These are phyloP conservation scores for Penicillium herquei DNA, from an alignment of 495 filamentous ascomycete species.

Conservation along the genomic window DNA sequence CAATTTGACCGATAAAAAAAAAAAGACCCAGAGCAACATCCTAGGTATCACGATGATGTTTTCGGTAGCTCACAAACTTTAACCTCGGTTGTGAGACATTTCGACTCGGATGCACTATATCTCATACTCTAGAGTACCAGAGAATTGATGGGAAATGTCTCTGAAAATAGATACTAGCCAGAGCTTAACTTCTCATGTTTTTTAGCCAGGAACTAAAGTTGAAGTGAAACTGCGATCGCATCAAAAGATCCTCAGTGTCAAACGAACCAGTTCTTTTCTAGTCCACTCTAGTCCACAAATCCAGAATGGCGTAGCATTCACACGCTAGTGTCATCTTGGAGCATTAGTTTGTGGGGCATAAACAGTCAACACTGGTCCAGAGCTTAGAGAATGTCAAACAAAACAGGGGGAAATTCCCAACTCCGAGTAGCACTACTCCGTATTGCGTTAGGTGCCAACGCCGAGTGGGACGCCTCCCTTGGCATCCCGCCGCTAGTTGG, in stretches of 20 bases:
- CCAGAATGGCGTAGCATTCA: slow-evolving; percentile 1
- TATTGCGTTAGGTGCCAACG: slow-evolving; percentile 5
- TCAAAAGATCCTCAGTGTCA: slow-evolving; percentile 13
- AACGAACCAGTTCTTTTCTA: slow-evolving; percentile 20
- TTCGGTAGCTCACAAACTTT: neutral
- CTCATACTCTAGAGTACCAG: slow-evolving; percentile 6
- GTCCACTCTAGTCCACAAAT: too few species aligned
- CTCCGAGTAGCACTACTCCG: slow-evolving; percentile 14
- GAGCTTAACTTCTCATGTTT: too few species aligned
- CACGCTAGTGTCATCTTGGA: slow-evolving; percentile 15
- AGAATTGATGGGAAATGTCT: slow-evolving; percentile 8
- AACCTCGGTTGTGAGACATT: slow-evolving; percentile 8
- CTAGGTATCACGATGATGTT: neutral
- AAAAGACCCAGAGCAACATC: neutral
- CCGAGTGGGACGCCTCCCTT: slow-evolving; percentile 10
- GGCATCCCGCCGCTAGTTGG: neutral
- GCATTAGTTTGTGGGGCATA: slow-evolving; percentile 17
- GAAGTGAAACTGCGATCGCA: slow-evolving; percentile 24
- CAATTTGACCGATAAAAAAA: slow-evolving; percentile 7
- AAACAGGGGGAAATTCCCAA: slow-evolving; percentile 1
- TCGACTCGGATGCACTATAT: slow-evolving; percentile 14
- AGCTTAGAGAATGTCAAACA: slow-evolving; percentile 16
- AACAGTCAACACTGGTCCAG: too few species aligned
- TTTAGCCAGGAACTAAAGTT: neutral
- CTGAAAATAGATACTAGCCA: neutral